Percentiles rank a stretch among this genome's conserved stretches.
phyloP scores from a whole-genome alignment of 2,329 filamentous ascomycete genomes.

The Furcasterigmium sp. region DNA sequence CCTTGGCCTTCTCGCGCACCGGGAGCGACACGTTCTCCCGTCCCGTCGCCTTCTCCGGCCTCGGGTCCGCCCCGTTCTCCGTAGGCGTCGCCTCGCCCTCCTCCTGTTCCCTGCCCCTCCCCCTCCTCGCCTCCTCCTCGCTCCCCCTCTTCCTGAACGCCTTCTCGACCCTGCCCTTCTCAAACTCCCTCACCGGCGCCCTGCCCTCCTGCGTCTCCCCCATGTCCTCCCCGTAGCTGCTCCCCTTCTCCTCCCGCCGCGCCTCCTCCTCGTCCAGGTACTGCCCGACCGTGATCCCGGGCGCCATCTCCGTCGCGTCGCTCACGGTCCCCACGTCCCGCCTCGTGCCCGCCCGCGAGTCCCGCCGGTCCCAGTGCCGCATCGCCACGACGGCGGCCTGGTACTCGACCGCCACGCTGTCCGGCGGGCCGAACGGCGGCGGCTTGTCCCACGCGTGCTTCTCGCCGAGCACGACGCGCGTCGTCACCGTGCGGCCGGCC shows the following conservation, averaged over 20 bases:
- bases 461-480: slow-evolving; percentile 39
- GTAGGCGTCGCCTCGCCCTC: too few species aligned
- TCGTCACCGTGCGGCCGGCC: slow-evolving; percentile 17
- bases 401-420: slow-evolving; percentile 40
- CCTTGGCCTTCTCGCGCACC: too few species aligned
- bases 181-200: too few species aligned
- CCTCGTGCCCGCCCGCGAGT: neutral
- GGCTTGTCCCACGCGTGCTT: slow-evolving; percentile 46
- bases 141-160: too few species aligned
- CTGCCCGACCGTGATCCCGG: neutral
- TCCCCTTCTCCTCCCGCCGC: neutral
- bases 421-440: slow-evolving; percentile 36
- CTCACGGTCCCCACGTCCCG: neutral
- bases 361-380: slow-evolving; percentile 26
- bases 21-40: too few species aligned
- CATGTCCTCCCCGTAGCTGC: neutral
- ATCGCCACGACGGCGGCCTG: slow-evolving; percentile 34
- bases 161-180: too few species aligned
- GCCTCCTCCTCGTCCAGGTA: neutral
- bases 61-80: too few species aligned
- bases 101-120: too few species aligned
- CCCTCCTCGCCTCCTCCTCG: neutral
- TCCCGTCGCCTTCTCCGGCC: too few species aligned
- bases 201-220: neutral
- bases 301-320: neutral